phyloP scores from a whole-genome alignment of 2,329 filamentous ascomycete species.

The Graphiopsis chlorocephala region DNA sequence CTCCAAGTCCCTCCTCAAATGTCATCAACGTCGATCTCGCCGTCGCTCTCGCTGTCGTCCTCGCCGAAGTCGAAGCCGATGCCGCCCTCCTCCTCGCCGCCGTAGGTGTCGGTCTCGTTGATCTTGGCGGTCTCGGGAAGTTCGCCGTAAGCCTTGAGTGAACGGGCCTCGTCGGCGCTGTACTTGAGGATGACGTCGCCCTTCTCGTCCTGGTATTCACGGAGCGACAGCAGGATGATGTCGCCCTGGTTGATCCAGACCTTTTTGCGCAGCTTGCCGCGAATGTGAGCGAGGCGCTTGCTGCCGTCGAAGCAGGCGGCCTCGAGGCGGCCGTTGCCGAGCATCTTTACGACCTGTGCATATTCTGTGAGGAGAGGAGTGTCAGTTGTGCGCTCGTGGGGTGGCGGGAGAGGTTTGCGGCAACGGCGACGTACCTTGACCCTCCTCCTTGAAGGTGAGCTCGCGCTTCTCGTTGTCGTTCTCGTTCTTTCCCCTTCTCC shows the following conservation, averaged over 20 bases:
- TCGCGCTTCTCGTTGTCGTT: conserved; percentile 99
- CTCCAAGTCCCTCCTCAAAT: conserved; percentile 55
- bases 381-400: conserved; percentile 19
- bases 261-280: conserved; percentile 98
- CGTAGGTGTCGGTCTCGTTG: conserved; percentile 96
- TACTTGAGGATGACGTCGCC: conserved; percentile 94
- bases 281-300: conserved; percentile 79
- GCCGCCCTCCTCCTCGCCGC: conserved; percentile 89
- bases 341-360: conserved; percentile 90
- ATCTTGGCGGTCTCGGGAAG: conserved; percentile 98
- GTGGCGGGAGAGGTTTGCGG: neutral
- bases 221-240: conserved; percentile 83
- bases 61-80: conserved; percentile 99
- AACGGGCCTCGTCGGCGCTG: conserved; percentile 89
- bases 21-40: conserved; percentile 93
- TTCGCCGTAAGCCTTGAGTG: conserved; percentile 95
- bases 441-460: conserved; percentile 97
- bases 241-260: conserved; percentile 99
- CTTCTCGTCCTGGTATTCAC: conserved; percentile 93
- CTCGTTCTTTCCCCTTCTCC: conserved; percentile 80
- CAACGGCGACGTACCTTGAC: conserved; percentile 61
- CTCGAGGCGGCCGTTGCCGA: conserved; percentile 90
- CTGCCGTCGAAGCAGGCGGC: conserved; percentile 93
- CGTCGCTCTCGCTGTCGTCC: conserved; percentile 64
- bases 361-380: conserved; percentile 54